phyloP scores from a whole-genome alignment of 768 basidiomycete genomes.

The Fistulinella prunicolor region DNA sequence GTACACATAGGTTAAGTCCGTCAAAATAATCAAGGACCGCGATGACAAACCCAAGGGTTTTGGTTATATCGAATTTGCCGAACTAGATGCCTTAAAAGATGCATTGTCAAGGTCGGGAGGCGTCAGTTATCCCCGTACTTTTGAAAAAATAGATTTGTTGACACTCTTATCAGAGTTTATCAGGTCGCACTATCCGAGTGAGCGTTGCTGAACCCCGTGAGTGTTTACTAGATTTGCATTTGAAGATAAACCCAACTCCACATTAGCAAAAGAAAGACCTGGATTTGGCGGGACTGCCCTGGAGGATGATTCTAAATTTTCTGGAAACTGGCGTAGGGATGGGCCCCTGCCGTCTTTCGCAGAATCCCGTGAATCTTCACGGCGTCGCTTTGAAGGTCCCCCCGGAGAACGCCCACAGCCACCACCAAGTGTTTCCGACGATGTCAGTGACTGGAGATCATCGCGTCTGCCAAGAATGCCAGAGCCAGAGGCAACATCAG shows the following conservation, averaged over 20 bases:
- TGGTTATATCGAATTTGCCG: conserved; percentile 95
- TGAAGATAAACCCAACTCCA: conserved; percentile 9
- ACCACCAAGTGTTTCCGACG: conserved; percentile 55
- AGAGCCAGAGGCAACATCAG: conserved; percentile 47
- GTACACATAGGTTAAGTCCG: conserved; percentile 59
- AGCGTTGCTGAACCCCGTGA: conserved; percentile 96
- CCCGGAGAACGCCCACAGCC: conserved; percentile 41
- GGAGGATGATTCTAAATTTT: conserved; percentile 80
- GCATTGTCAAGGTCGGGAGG: conserved; percentile 70
- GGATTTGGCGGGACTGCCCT: conserved; percentile 48
- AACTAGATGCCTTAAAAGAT: conserved; percentile 80
- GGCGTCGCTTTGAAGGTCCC: conserved; percentile 64
- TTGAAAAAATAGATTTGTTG: background rate
- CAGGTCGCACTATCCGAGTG: conserved; percentile 79
- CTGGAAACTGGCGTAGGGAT: conserved; percentile 81
- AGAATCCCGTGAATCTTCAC: conserved; percentile 60
- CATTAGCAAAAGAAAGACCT: conserved; percentile 70
- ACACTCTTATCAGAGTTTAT: conserved; percentile 48
- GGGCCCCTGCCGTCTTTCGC: conserved; percentile 74
- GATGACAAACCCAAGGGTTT: conserved; percentile 98
- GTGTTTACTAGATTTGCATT: conserved; percentile 32
- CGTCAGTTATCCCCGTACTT: conserved; percentile 43
- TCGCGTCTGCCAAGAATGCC: conserved; percentile 39
- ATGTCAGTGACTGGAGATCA: conserved; percentile 70
- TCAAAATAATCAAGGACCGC: conserved; percentile 90